A percentile compares a stretch with the other conserved stretches of the same genome.
Conservation (phyloP, 2,329 filamentous ascomycete species). For the Aspergillus puulaauensis region DNA sequence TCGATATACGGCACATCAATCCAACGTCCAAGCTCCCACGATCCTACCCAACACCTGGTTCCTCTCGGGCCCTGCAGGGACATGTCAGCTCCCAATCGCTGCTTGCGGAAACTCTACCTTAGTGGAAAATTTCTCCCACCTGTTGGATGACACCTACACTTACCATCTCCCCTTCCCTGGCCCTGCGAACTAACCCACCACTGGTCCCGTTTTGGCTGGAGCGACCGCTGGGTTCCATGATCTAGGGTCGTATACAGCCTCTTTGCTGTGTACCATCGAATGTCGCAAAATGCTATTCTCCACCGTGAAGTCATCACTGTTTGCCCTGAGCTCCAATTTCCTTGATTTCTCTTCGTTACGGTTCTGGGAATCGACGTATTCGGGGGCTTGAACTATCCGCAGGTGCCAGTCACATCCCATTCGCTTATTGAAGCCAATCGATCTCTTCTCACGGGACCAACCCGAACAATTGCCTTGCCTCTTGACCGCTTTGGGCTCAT, state of each 20-base stretch:
- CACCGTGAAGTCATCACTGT: not conserved
- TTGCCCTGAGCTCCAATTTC: not conserved
- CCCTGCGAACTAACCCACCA: not conserved
- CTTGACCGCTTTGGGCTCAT: not conserved
- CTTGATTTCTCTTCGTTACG: not conserved
- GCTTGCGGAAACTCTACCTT: not conserved
- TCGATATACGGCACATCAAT: not conserved
- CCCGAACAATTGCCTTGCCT: not conserved
- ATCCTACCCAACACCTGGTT: not conserved
- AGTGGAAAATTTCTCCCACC: not conserved
- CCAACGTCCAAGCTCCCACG: not conserved
- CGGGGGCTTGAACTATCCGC: not conserved
- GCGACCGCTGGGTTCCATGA: not conserved
- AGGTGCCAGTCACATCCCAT: not conserved
- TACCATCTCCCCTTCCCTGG: not conserved
- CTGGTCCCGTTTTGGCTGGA: not conserved
- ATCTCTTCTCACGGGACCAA: not conserved
- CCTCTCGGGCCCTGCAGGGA: slow-evolving; percentile 9
- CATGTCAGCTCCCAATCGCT: not conserved
- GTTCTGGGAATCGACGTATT: not conserved
- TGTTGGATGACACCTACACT: slow-evolving; percentile 17
- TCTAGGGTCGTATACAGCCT: not conserved
- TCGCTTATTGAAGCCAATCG: not conserved
- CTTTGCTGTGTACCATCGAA: not conserved
- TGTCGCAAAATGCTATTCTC: not conserved